These are phyloP conservation scores for Calonectria pseudoreteaudii DNA, from an alignment of 2,329 filamentous ascomycete genomes.

Conservation along the genomic window DNA sequence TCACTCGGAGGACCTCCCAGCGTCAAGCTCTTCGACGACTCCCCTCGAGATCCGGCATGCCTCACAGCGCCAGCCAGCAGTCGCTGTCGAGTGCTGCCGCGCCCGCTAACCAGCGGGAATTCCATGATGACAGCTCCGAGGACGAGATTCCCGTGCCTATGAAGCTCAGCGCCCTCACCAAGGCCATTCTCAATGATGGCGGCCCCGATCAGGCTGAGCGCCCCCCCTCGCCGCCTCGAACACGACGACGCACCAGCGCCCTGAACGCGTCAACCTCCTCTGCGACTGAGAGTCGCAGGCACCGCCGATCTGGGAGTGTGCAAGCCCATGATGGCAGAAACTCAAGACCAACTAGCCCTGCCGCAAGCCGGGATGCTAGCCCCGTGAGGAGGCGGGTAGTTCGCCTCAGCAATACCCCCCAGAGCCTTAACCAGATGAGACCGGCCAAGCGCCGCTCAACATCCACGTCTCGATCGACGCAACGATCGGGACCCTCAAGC, in stretches of 20 bases:
- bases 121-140: constrained; percentile 85
- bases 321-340: constrained; percentile 53
- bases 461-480: constrained; percentile 58
- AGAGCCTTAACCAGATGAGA: constrained; percentile 55
- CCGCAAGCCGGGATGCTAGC: constrained; percentile 61
- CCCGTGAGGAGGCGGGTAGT: constrained; percentile 69
- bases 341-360: constrained; percentile 57
- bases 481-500: constrained; percentile 48
- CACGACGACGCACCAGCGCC: constrained; percentile 62
- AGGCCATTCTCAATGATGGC: constrained; percentile 80
- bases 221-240: constrained; percentile 58
- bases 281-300: constrained; percentile 57
- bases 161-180: constrained; percentile 93
- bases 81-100: constrained; percentile 43
- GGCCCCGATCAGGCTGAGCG: constrained; percentile 58
- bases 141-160: constrained; percentile 92
- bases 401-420: constrained; percentile 64
- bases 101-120: constrained; percentile 61
- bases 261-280: constrained; percentile 59
- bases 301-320: constrained; percentile 61
- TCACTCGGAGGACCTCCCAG: constrained; percentile 65
- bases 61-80: constrained; percentile 60
- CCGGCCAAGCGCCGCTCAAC: constrained; percentile 61
- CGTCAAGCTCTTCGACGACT: constrained; percentile 66
- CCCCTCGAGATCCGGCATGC: constrained; percentile 58